phyloP scores from a whole-genome alignment of 768 basidiomycete species.

The Tricholoma hemisulphureum region DNA sequence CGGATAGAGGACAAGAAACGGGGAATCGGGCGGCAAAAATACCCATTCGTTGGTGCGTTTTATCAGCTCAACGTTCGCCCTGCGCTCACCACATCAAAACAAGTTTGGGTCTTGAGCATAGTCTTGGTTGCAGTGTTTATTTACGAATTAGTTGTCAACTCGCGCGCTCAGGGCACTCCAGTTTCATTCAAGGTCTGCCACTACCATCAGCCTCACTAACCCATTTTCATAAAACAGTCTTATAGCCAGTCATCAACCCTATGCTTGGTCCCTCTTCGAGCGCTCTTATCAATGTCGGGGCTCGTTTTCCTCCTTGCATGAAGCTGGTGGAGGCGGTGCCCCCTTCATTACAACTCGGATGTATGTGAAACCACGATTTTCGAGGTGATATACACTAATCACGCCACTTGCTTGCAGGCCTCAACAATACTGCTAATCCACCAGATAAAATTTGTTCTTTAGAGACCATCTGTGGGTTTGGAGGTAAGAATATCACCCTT shows the following conservation, averaged over 20 bases:
- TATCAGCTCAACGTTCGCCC: not conserved
- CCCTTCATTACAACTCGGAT: slow-evolving; percentile 53
- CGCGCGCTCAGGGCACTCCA: slow-evolving; percentile 72
- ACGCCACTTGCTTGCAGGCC: slow-evolving; percentile 41
- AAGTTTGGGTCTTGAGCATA: slow-evolving; percentile 63
- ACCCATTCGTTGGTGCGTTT: slow-evolving; percentile 69
- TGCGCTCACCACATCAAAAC: slow-evolving; percentile 15
- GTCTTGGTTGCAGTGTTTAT: slow-evolving; percentile 76
- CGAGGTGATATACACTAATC: not conserved
- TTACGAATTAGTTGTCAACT: slow-evolving; percentile 81
- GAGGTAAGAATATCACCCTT: slow-evolving; percentile 24
- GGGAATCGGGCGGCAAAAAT: slow-evolving; percentile 78
- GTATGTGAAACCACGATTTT: slow-evolving; percentile 35
- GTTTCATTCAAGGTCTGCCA: slow-evolving; percentile 75
- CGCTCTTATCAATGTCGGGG: slow-evolving; percentile 83
- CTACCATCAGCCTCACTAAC: not conserved
- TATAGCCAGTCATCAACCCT: slow-evolving; percentile 75
- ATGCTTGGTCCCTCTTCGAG: slow-evolving; percentile 90
- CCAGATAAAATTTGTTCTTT: slow-evolving; percentile 68
- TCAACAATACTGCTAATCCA: slow-evolving; percentile 85
- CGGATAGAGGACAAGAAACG: slow-evolving; percentile 86
- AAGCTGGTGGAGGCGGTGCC: slow-evolving; percentile 61
- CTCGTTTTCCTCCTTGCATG: slow-evolving; percentile 94
- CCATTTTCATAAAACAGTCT: not conserved
- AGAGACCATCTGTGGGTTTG: slow-evolving; percentile 86